Conservation (phyloP, 78 protist species). For the Dictyostelium discoideum region dicty_2.7 NC_007088.5:3004001-3004500, state of each 20-base stretch:
- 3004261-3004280: conserved; percentile 99
- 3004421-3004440: conserved; percentile 29
- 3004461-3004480: not conserved
- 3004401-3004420: conserved; percentile 82
- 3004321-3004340: conserved; percentile 96
- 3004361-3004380: conserved; percentile 83
- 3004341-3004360: conserved; percentile 82
- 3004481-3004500: no score
- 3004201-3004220: conserved; percentile 76
- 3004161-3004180: not conserved
- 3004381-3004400: conserved; percentile 85
- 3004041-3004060: conserved; percentile 89
- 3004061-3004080: conserved; percentile 88
- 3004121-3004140: conserved; percentile 90
- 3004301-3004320: conserved; percentile 98
- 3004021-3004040: conserved; percentile 96
- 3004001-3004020: conserved; percentile 96
- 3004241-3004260: conserved; percentile 93
- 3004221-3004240: conserved; percentile 95
- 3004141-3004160: conserved; percentile 93
- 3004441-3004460: not conserved
- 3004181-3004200: not conserved
- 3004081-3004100: conserved; percentile 94
- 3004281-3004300: conserved; percentile 97
- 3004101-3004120: conserved; percentile 94